These are phyloP conservation scores for Rhodomyrtus psidioides DNA, from an alignment of 441 rosid species.

Conservation along the genomic window DNA sequence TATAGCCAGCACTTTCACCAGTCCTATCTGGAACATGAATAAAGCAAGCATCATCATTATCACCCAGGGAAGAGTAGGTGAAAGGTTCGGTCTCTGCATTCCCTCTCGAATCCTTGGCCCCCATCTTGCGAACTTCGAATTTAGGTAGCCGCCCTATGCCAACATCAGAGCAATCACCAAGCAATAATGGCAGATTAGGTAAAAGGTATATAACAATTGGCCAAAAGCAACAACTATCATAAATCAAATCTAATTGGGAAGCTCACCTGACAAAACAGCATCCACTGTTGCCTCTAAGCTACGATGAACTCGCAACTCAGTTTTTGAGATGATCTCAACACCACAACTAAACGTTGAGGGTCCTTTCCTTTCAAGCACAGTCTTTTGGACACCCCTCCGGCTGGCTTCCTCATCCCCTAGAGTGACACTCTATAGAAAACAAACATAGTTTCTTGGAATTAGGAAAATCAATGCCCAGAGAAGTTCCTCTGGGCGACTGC, in stretches of 20 bases:
- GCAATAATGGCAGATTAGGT: neutral
- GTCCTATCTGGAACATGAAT: conserved; percentile 21
- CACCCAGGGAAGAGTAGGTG: conserved; percentile 10
- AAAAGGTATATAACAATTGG: neutral
- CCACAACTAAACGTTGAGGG: conserved; percentile 76
- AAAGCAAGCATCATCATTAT: conserved; percentile 22
- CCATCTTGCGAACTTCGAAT: conserved; percentile 58
- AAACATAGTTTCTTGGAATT: neutral
- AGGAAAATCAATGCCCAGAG: neutral
- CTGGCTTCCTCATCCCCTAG: conserved; percentile 90
- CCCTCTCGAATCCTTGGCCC: conserved; percentile 29
- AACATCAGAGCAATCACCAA: conserved; percentile 7
- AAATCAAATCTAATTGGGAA: neutral
- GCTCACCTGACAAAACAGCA: conserved; percentile 64
- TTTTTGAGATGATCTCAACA: conserved; percentile 77
- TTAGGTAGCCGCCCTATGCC: conserved; percentile 53
- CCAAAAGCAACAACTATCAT: neutral
- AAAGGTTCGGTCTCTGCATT: conserved; percentile 18
- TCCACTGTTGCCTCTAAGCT: conserved; percentile 92
- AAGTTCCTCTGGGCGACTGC: neutral
- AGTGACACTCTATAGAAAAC: conserved; percentile 58
- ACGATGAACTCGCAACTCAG: conserved; percentile 78
- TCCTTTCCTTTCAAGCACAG: conserved; percentile 84
- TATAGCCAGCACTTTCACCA: conserved; percentile 16
- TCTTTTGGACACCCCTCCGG: conserved; percentile 80